Evolutionary conservation across 2,329 filamentous ascomycete genomes (phyloP).

Genomic region (Colletotrichum sp.): DNA sequence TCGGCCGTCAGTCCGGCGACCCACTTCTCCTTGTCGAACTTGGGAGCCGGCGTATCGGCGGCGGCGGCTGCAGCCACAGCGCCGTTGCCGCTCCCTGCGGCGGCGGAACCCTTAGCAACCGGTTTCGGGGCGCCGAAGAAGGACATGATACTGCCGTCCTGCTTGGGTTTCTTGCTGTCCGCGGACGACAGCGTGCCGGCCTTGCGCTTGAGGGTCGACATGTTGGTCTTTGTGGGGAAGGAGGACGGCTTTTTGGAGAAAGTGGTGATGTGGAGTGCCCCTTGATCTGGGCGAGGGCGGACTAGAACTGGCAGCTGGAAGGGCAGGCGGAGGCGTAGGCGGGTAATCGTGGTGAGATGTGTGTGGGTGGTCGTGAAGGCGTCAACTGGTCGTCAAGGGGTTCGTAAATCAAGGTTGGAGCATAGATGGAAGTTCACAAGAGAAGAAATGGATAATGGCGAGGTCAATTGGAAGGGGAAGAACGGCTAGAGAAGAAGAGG

Average conservation of each 20-base stretch:
- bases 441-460: neutral
- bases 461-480: neutral
- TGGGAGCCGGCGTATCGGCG: slow-evolving; percentile 42
- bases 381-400: neutral
- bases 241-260: neutral
- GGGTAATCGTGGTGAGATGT: neutral
- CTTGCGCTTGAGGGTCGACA: slow-evolving; percentile 72
- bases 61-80: slow-evolving; percentile 17
- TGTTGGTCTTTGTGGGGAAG: slow-evolving; percentile 28
- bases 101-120: slow-evolving; percentile 24
- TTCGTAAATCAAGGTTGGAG: neutral
- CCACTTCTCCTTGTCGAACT: slow-evolving; percentile 93
- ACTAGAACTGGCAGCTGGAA: neutral
- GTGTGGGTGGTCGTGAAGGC: neutral
- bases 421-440: neutral
- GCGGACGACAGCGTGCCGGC: slow-evolving; percentile 47
- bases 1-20: slow-evolving; percentile 78
- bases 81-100: neutral
- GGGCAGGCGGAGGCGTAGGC: neutral
- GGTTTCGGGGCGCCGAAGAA: slow-evolving; percentile 82
- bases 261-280: neutral
- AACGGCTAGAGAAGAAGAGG: neutral
- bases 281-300: neutral
- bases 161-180: slow-evolving; percentile 74
- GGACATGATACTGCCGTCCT: slow-evolving; percentile 81